Conservation (phyloP, 177 flowering plant species). For the Tripterygium wilfordii region DNA sequence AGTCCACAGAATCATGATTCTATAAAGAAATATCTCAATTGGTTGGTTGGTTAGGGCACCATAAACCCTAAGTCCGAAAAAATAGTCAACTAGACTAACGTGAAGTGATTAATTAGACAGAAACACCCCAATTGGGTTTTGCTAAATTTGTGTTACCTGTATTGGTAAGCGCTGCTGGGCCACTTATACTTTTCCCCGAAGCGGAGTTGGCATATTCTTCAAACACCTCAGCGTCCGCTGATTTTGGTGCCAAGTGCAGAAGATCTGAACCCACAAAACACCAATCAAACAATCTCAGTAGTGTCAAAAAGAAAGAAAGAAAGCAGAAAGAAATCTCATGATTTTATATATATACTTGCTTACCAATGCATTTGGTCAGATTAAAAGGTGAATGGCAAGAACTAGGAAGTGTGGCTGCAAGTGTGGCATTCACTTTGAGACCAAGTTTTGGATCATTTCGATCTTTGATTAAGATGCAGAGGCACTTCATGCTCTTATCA, state of each 20-base stretch:
- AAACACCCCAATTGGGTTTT: too few species aligned
- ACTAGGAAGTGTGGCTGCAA: slow-evolving; percentile 55
- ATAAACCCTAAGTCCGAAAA: too few species aligned
- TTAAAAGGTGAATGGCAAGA: slow-evolving; percentile 48
- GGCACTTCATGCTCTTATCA: slow-evolving; percentile 52
- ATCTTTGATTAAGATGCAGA: slow-evolving; percentile 67
- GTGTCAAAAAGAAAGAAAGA: neutral
- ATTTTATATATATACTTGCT: too few species aligned
- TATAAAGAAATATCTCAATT: too few species aligned
- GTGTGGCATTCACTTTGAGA: slow-evolving; percentile 56
- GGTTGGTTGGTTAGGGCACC: too few species aligned
- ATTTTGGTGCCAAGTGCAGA: slow-evolving; percentile 39
- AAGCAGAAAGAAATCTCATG: neutral
- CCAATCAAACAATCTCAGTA: neutral
- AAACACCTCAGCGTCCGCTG: slow-evolving; percentile 44
- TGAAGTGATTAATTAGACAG: too few species aligned
- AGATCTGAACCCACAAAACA: slow-evolving; percentile 22
- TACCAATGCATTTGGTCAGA: slow-evolving; percentile 49
- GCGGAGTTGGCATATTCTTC: slow-evolving; percentile 23
- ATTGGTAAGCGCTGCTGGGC: too few species aligned
- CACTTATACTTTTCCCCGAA: neutral
- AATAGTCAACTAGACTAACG: too few species aligned
- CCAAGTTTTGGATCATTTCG: slow-evolving; percentile 64
- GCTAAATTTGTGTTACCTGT: too few species aligned
- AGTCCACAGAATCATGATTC: too few species aligned